A percentile compares a stretch with the other conserved stretches of the same genome.
phyloP scores from a whole-genome alignment of 768 basidiomycete species.

The Tubosaeta brunneosetosa region DNA sequence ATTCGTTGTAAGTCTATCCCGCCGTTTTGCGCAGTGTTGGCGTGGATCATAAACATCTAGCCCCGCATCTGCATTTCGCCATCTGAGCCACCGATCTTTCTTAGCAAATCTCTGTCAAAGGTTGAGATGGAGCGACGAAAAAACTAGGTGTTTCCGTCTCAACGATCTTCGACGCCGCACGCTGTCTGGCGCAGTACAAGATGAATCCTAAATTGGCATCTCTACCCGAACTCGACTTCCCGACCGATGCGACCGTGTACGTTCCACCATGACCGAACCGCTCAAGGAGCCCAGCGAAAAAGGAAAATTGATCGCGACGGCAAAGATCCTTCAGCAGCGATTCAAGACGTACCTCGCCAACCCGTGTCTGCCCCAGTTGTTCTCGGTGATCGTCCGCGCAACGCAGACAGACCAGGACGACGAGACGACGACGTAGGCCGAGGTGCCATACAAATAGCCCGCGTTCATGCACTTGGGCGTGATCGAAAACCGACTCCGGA shows the following conservation, averaged over 20 bases:
- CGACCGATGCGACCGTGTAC: slow-evolving; percentile 8
- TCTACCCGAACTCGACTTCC: slow-evolving; percentile 15
- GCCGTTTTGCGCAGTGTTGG: background rate
- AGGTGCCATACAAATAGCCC: background rate
- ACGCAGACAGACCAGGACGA: background rate
- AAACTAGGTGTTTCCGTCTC: slow-evolving; percentile 12
- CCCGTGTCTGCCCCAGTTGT: slow-evolving; percentile 14
- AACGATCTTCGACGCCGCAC: slow-evolving; percentile 20
- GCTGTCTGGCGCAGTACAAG: slow-evolving; percentile 18
- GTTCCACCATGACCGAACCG: slow-evolving; percentile 14
- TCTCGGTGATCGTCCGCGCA: background rate
- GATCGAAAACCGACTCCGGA: slow-evolving; percentile 10
- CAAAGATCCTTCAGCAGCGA: slow-evolving; percentile 9
- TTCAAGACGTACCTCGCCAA: slow-evolving; percentile 9
- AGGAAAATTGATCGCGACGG: slow-evolving; percentile 5
- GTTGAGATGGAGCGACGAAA: slow-evolving; percentile 8
- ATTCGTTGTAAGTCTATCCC: slow-evolving; percentile 3
- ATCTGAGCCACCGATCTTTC: slow-evolving; percentile 4
- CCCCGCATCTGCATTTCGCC: slow-evolving; percentile 9
- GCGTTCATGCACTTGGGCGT: slow-evolving; percentile 1
- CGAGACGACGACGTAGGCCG: background rate
- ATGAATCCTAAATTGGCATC: slow-evolving; percentile 16
- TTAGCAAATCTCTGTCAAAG: background rate
- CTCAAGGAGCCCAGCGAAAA: slow-evolving; percentile 8
- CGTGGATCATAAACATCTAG: background rate